Base-by-base conservation (phyloP, 2,329 filamentous ascomycete species). In the Verruconis gallopava region DNA sequence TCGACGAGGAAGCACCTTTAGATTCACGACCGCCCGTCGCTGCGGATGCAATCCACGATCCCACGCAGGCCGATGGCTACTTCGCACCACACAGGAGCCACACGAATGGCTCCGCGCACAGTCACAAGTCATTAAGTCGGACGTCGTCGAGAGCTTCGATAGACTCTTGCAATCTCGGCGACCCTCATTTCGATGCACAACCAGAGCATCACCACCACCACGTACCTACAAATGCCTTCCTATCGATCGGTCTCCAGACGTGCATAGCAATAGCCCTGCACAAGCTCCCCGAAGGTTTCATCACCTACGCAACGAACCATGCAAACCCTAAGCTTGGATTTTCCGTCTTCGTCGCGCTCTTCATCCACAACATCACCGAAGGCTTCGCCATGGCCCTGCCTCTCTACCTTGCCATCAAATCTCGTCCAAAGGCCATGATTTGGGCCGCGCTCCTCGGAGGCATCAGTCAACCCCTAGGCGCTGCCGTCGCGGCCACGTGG, bases 351-450 rank as follows among this genome's bases (percentile, higher is more conserved):
- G 75, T 96, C 60, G 89, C 91, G 1, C 73, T 98, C 5, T 94
- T 94, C 56, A 89, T 98, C 45, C 91, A 98, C 70, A 98, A 96
- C 64, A 93, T 98, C 54, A 88, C 85, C 20, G 91, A 98, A 64
- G 91, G 91, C 2, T 96, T 96, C 57, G 85, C 88, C 47, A 81
- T 98, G 72, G 85, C 86, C 0, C 66, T 98, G 1, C 91, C 91
- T 0, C 69, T 98, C 0, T 98, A 93, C 61, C 82, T 98, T 53
- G 91, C 91, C 1, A 74, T 95, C 21, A 74, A 80, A 47, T 89
- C 79, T 45, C 80, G 86, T 36, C 66, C 75, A 55, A 81, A 79
- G 52, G 89, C 91, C 14, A 91, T 96, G 65, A 62, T 82, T 45
- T 93, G 85, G 78, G 80, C 83, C 3, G 79, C 82, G 6, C 58